Base-by-base conservation (phyloP, 768 basidiomycete species). In the Auricularia auricula-judae region DNA sequence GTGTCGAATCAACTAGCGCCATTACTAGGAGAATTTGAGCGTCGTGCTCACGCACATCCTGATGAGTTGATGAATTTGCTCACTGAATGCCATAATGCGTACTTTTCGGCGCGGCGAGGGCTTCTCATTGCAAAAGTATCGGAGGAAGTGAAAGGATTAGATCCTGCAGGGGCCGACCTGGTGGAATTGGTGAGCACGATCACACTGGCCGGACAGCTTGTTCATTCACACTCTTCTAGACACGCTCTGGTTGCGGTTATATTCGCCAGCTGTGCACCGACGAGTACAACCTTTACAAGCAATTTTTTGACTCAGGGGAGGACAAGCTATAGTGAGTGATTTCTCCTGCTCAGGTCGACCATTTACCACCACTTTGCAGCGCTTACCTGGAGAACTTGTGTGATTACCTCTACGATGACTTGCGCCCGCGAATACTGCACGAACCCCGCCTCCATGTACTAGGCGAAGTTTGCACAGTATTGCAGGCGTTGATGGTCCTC, bases 401-500 rank as follows among this genome's bases (percentile, higher is more conserved):
- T 68, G 96, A 98, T 75, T 84, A 93, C 69, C 84, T 99, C 39
- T 97, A 95, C 72, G 97, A 98, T 72, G 93, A 95, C 67, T 84
- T 99, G 1, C 89, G 96, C 1, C 97, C 96, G 4, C 86, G 95
- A 3, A 98, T 99, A 67, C 81, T 98, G 2, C 95, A 98, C 69
- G 96, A 98, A 71, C 87, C 88, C 0, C 85, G 89, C 3, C 83
- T 99, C 58, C 87, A 88, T 1, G 86, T 86, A 0, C 84, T 99
- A 1, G 95, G 94, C 72, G 91, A 95, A 73, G 92, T 98, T 33
- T 99, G 96, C 79, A 98, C 93, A 0, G 92, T 99, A 21, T 80
- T 99, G 2, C 91, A 95, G 72, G 96, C 95, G 0, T 80, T 98
- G 51, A 98, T 98, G 93, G 90, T 98, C 3, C 85, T 94, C 35